phyloP scores from a whole-genome alignment of 306 rosid genomes.

The Prunus salicina region DNA sequence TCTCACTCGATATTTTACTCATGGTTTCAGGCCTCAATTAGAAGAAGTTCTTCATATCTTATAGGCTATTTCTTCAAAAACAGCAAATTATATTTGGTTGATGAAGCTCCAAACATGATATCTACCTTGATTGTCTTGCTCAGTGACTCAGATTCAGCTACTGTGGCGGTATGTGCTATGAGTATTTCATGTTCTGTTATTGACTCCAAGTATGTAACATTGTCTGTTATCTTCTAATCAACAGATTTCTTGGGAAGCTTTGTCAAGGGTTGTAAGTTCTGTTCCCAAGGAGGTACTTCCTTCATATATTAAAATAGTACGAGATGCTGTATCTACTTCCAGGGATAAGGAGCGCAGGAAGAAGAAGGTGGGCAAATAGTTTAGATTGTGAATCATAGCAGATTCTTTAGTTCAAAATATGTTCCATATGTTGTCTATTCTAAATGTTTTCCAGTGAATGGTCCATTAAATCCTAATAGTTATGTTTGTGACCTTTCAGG shows the following conservation, averaged over 20 bases:
- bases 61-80: slow-evolving; percentile 90
- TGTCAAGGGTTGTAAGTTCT: slow-evolving; percentile 76
- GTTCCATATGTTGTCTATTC: background rate
- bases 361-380: slow-evolving; percentile 64
- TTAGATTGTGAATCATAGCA: background rate
- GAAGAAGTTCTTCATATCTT: slow-evolving; percentile 78
- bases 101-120: slow-evolving; percentile 91
- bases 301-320: slow-evolving; percentile 81
- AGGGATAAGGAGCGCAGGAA: slow-evolving; percentile 94
- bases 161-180: slow-evolving; percentile 58
- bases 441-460: slow-evolving; percentile 1
- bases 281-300: slow-evolving; percentile 91
- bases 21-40: slow-evolving; percentile 66
- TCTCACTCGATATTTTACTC: slow-evolving; percentile 16
- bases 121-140: slow-evolving; percentile 76
- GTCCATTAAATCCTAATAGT: background rate
- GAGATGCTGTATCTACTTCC: slow-evolving; percentile 96
- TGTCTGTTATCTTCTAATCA: slow-evolving; percentile 16
- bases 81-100: slow-evolving; percentile 88
- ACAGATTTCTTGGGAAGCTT: slow-evolving; percentile 92
- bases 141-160: slow-evolving; percentile 83
- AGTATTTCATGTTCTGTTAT: slow-evolving; percentile 23
- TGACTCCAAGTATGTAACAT: slow-evolving; percentile 9
- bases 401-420: background rate
- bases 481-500: slow-evolving; percentile 53